Base-by-base conservation (phyloP, 768 basidiomycete species). In the Pleurotus salmoneostramineus region DNA sequence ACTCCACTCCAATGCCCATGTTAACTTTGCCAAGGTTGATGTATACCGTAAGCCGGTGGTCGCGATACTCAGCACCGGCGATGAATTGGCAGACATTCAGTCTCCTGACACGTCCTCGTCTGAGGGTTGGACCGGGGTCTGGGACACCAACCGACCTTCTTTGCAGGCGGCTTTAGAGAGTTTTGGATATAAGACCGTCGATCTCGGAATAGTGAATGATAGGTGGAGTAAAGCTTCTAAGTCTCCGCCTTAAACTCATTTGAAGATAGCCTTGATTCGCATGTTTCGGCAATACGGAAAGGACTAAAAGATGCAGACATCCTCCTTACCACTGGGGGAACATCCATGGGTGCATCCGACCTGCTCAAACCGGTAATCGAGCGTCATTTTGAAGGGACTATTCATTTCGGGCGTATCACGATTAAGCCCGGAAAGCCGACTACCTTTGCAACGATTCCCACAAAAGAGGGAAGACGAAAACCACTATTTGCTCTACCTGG, bases 381-480 rank as follows among this genome's bases (percentile, higher is more conserved):
- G 70, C 83, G 85, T 12, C 79, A 88, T 44, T 80, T 95, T 56
- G 68, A 75, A 14, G 93, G 93, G 0, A 87, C 79, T 5, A 78
- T 94, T 4, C 92, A 95, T 65, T 95, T 96, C 66, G 93, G 93
- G 1, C 80, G 93, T 6, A 90, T 95, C 51, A 83, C 83, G 21
- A 82, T 93, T 65, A 92, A 91, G 64, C 85, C 85, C 0, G 93
- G 92, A 5, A 95, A 95, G 66, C 93, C 93, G 3, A 96, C 93
- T 2, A 93, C 93, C 4, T 95, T 95, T 61, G 93, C 93, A 0
- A 89, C 84, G 10, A 77, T 94, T 27, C 87, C 89, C 0, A 65
- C 72, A 6, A 63, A 68, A 3, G 65, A 67, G 32, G 65, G 66
- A 7, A 65, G 67, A n/a, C 65, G 68, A 33, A 91, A 88, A 63